Conservation (phyloP, 176 grass and related monocot genomes). For the Avena sativa region DNA sequence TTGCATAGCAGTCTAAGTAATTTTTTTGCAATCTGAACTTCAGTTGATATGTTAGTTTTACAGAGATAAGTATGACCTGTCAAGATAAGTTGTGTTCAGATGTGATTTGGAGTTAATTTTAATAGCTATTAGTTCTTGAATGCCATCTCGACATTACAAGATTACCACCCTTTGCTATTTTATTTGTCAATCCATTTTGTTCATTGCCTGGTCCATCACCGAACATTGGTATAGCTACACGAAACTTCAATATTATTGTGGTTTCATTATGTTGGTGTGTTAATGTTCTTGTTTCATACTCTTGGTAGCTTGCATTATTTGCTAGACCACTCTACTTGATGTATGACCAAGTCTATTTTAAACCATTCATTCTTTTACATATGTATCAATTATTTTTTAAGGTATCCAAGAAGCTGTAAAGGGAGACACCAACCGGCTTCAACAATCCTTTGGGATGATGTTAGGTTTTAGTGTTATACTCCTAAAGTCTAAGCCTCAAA, state of each 20-base stretch:
- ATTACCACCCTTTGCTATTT: not conserved
- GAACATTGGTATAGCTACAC: not conserved
- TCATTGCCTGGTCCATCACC: not conserved
- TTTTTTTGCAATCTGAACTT: not conserved
- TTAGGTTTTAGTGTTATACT: no score
- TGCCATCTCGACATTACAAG: no score
- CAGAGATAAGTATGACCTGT: not conserved
- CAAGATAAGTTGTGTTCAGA: not conserved
- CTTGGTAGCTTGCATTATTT: no score
- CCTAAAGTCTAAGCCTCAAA: no score
- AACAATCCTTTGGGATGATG: no score
- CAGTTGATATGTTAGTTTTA: not conserved
- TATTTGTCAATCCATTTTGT: not conserved
- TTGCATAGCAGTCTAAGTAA: not conserved
- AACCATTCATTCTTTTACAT: no score
- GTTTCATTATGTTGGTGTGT: not conserved
- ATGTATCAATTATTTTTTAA: no score
- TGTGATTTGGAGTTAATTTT: not conserved
- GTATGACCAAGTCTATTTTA: no score
- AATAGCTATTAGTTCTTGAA: not conserved
- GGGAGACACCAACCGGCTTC: no score
- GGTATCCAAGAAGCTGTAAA: no score
- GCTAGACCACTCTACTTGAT: no score
- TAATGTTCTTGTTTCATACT: not conserved
- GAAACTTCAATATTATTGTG: not conserved